Base-by-base conservation (phyloP, 192 early-diverging fungal genomes). In the Coemansia sp. region DNA sequence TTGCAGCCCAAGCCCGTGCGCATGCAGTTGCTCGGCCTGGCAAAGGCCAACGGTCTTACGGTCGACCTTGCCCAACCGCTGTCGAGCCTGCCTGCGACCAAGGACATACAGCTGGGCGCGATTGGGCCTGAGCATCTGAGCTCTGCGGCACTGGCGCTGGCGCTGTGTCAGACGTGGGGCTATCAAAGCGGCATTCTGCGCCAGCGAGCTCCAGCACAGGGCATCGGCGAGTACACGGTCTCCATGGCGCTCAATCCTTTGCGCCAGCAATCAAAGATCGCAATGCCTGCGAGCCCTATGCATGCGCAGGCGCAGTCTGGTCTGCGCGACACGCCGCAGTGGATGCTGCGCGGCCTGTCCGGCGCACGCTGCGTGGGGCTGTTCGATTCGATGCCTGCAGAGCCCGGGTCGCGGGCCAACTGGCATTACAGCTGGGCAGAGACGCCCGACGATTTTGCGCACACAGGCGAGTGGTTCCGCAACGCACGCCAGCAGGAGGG, bases 361-460 rank as follows among this genome's bases (percentile, higher is more conserved):
- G 46, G 24, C 11, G 75, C 75, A 1, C 57, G 71, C 47, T 53
- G 53, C 58, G 56, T 55, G 5, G 70, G 75, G 7, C 48, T 34
- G 7, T 72, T 73, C 36, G 52, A 78, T 34, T 64, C 75, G 10
- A 30, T 51, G 10, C 19, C 25, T 6, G 48, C 55, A 27, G 50
- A 60, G 27, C 1, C 57, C 14, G 34, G 20, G 51, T 46, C 54
- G 18, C 39, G 45, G 35, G 64, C 61, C 28, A 66, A 57, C 56
- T 78, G 75, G 75, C 71, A 72, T 61, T 78, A 64, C 67, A 64
- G 55, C 67, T 69, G 67, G 75, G 71, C 70, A 11, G 75, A 73
- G 39, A 73, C 71, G 19, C 75, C 75, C 0, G 32, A 3, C 11
- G 75, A 78, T 46, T 72, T 69, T 62, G 36, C 30, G 29, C 70